Evolutionary conservation across 169 alveolate species (phyloP).

Genomic region (Amoebophrya sp.): DNA sequence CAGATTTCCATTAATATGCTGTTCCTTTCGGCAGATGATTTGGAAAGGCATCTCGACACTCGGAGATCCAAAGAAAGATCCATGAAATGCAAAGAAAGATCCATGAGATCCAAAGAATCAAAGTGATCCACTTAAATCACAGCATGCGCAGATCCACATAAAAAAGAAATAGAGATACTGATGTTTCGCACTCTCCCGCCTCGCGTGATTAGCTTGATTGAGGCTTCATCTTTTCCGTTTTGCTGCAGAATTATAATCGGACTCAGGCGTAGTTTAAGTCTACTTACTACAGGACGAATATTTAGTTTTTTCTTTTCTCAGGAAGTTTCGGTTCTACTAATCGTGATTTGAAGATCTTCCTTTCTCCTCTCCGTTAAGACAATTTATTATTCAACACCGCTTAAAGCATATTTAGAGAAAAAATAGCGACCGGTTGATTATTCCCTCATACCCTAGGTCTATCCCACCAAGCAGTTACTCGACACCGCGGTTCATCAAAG

Average conservation of each 20-base stretch:
- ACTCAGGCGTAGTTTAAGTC: not conserved
- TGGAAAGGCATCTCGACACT: not conserved
- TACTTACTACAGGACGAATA: not conserved
- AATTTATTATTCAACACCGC: no score
- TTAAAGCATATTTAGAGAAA: not conserved
- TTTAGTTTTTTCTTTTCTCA: not conserved
- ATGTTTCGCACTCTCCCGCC: not conserved
- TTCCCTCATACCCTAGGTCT: no score
- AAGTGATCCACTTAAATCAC: not conserved
- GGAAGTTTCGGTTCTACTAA: not conserved
- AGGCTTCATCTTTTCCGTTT: not conserved
- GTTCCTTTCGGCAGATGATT: not conserved
- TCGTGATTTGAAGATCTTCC: not conserved
- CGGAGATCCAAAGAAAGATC: not conserved
- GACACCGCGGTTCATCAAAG: no score
- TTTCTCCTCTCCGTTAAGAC: not conserved
- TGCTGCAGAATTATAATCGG: not conserved
- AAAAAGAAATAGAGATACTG: not conserved
- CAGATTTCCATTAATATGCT: not conserved
- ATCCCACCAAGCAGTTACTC: no score
- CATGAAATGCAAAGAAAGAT: not conserved
- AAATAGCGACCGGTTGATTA: not conserved
- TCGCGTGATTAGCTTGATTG: not conserved
- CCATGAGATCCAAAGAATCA: not conserved
- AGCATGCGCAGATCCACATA: not conserved